Evolutionary conservation across 192 early-diverging fungal genomes (phyloP).

Genomic region (Coemansia sp.): DNA sequence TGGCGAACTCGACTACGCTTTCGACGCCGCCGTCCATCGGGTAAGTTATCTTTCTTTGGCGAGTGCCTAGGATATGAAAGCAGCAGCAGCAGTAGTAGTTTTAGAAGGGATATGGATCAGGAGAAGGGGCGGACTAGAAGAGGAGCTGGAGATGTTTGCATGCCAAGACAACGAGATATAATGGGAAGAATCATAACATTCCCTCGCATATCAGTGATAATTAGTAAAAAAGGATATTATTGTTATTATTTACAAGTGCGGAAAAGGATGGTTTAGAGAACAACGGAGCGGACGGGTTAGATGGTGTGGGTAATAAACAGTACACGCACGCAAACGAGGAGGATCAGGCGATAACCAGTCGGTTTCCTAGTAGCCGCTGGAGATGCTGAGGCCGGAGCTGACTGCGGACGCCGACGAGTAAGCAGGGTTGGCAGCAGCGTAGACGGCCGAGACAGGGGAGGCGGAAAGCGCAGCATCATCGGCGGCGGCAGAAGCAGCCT

Average conservation of each 20-base stretch:
- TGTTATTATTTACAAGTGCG: too few relatives aligned
- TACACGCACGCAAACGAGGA: too few relatives aligned
- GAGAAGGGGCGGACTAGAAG: background rate
- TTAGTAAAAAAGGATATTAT: too few relatives aligned
- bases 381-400: slow-evolving; percentile 47
- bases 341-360: too few relatives aligned
- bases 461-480: background rate
- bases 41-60: background rate
- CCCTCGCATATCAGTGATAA: too few relatives aligned
- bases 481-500: slow-evolving; percentile 5
- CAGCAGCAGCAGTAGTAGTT: too few relatives aligned
- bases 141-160: background rate
- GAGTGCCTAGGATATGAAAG: too few relatives aligned
- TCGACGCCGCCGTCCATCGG: slow-evolving; percentile 4
- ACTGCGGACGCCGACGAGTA: slow-evolving; percentile 49
- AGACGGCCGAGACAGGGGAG: background rate
- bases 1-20: slow-evolving; percentile 15
- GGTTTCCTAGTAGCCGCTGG: slow-evolving; percentile 25
- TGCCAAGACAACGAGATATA: background rate
- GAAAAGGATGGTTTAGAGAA: too few relatives aligned
- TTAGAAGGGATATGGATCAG: too few relatives aligned
- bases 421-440: slow-evolving; percentile 14
- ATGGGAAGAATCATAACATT: too few relatives aligned
- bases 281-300: too few relatives aligned
- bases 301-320: too few relatives aligned